Evolutionary conservation across 352 stramenopile genomes (phyloP).

Genomic region (Phytopythium aichiense): DNA sequence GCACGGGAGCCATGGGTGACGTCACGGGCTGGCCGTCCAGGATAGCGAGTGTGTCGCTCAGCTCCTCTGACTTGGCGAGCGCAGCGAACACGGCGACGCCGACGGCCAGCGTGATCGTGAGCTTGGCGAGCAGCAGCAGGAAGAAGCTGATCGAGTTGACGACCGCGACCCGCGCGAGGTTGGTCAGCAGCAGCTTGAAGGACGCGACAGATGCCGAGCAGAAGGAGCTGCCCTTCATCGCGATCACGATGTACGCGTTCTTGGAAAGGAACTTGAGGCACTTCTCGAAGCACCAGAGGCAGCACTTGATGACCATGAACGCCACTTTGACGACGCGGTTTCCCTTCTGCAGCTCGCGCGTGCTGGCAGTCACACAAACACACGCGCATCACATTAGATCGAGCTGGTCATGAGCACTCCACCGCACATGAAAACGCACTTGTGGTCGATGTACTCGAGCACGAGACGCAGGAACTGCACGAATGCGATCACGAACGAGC

Average conservation of each 20-base stretch:
- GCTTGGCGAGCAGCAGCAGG: conserved; percentile 93
- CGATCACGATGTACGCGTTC: conserved; percentile 93
- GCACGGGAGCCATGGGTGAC: conserved; percentile 88
- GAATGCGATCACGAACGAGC: conserved; percentile 95
- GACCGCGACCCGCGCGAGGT: conserved; percentile 88
- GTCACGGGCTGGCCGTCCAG: conserved; percentile 69
- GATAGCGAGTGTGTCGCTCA: conserved; percentile 36
- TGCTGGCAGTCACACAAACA: conserved; percentile 24
- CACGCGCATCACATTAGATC: not conserved
- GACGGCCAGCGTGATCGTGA: conserved; percentile 64
- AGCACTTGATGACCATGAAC: conserved; percentile 80
- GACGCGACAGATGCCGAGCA: conserved; percentile 89
- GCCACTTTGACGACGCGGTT: conserved; percentile 85
- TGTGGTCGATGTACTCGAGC: conserved; percentile 93
- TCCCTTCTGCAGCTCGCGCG: conserved; percentile 63
- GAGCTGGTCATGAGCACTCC: not conserved
- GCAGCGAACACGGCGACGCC: conserved; percentile 44
- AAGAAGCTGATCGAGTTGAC: conserved; percentile 92
- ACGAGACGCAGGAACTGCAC: conserved; percentile 94
- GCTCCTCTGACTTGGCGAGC: conserved; percentile 28
- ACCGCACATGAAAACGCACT: conserved; percentile 42
- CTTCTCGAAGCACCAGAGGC: conserved; percentile 95
- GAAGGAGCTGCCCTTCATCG: conserved; percentile 77
- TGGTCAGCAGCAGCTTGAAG: conserved; percentile 92
- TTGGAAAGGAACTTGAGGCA: conserved; percentile 97